Evolutionary conservation across 345 rosid genomes (phyloP), one percentile per base, ranked within the genome.

Genomic region (Firmiana major): DNA sequence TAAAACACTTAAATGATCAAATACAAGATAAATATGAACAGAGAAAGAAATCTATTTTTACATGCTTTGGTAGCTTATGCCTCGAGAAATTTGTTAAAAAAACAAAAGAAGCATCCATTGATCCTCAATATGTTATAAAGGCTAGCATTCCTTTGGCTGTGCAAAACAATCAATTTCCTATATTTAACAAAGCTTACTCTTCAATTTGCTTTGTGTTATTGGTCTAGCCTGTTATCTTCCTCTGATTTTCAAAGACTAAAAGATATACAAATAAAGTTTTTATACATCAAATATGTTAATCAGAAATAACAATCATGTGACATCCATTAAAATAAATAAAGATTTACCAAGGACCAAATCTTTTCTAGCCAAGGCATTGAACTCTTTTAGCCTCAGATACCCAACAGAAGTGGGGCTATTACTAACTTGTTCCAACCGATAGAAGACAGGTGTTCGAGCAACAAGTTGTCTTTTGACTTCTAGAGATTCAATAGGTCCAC

Each of bases 321-420:
- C 45, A 46, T 55, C 45, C n/a, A 57, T 21, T 12, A 55, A 64
- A 76, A 15, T 34, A 74, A 51, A 45, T 63, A 62, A 71, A 74
- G 34, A 66, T 22, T 87, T 87, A 94, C 99, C 99, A 76, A 84
- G 86, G 67, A 89, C 90, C 84, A 95, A 82, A 89, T 95, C 99
- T 88, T 95, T 95, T 83, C 87, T 89, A 46, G 98, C 97, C 86
- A 95, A 58, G 4, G 99, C 98, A 79, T 95, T 95, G 89, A 95
- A 95, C 84, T 95, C 99, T 87, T 91, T 95, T 60, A 95, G 58
- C 59, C 87, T 97, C 54, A 93, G 84, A 82, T 95, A 95, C 75
- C 99, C 99, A 22, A 86, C 87, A 84, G 94, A 89, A 67, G 76
- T 79, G 55, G 71, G 75, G 72, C 91, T 90, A 26, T 91, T 87